phyloP scores from a whole-genome alignment of 208 protist species.

The Acanthamoeba royreba region DNA sequence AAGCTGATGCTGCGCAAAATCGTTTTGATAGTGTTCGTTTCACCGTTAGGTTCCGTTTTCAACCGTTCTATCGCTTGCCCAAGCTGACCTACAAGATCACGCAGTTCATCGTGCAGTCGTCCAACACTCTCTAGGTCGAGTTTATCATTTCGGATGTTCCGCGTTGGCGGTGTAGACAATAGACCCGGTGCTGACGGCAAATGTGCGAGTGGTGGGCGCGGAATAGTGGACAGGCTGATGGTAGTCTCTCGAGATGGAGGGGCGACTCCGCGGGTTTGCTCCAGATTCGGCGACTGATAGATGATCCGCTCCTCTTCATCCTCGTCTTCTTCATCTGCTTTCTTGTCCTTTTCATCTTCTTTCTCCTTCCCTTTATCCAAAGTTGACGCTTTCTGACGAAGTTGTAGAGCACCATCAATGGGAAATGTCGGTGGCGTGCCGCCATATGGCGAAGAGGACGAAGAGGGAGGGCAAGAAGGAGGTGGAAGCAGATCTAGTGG shows the following conservation, averaged over 20 bases:
- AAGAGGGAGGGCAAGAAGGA: too few relatives aligned
- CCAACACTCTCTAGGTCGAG: not conserved
- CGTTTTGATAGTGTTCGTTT: too few relatives aligned
- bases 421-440: too few relatives aligned
- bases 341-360: not conserved
- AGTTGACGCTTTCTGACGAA: too few relatives aligned
- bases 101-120: not conserved
- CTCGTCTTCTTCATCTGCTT: not conserved
- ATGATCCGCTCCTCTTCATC: not conserved
- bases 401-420: too few relatives aligned
- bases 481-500: too few relatives aligned
- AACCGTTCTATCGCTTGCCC: too few relatives aligned
- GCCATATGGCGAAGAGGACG: too few relatives aligned
- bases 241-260: not conserved
- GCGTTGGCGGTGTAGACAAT: not conserved
- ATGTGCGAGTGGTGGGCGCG: not conserved
- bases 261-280: too few relatives aligned
- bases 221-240: not conserved
- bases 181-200: not conserved
- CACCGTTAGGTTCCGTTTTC: too few relatives aligned
- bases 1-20: too few relatives aligned
- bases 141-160: not conserved
- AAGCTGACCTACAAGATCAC: not conserved
- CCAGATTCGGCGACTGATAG: not conserved
- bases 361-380: not conserved